phyloP scores from a whole-genome alignment of 176 grass and related monocot species.

The Elaeis guineensis region DNA sequence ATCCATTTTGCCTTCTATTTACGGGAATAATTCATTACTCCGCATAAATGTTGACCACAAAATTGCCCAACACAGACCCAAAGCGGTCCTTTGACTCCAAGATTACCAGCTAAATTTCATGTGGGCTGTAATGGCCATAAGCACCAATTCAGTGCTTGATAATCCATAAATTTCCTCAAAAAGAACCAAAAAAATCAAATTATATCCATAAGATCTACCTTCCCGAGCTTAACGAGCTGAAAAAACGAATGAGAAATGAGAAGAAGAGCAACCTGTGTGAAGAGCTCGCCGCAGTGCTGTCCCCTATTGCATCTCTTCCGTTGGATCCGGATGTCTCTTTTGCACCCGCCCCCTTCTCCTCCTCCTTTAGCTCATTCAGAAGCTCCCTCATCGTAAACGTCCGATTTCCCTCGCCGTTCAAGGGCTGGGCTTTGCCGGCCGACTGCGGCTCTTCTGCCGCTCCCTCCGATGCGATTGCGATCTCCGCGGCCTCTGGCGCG shows the following conservation, averaged over 20 bases:
- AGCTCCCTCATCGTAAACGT: slow-evolving; percentile 78
- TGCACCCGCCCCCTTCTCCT: slow-evolving; percentile 22
- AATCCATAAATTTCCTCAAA: too few relatives aligned
- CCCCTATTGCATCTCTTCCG: slow-evolving; percentile 18
- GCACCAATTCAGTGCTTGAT: too few relatives aligned
- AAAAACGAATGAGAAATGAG: not conserved
- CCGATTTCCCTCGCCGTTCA: slow-evolving; percentile 40
- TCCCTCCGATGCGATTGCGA: not conserved
- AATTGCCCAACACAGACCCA: too few relatives aligned
- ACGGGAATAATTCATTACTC: too few relatives aligned
- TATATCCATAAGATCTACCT: not conserved
- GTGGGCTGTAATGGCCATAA: too few relatives aligned
- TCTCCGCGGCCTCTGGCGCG: too few relatives aligned
- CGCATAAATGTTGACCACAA: too few relatives aligned
- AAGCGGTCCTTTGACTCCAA: too few relatives aligned
- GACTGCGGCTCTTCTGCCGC: too few relatives aligned
- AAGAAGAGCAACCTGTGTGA: slow-evolving; percentile 45
- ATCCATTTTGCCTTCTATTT: too few relatives aligned
- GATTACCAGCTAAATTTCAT: too few relatives aligned
- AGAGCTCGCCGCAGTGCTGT: slow-evolving; percentile 31
- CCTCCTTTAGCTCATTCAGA: slow-evolving; percentile 79
- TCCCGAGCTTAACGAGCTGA: too few relatives aligned
- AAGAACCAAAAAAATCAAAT: slow-evolving; percentile 1
- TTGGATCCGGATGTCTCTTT: slow-evolving; percentile 28
- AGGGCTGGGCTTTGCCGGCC: slow-evolving; percentile 21